phyloP scores from a whole-genome alignment of 495 filamentous ascomycete genomes.

The Penicillium coprophilum region DNA sequence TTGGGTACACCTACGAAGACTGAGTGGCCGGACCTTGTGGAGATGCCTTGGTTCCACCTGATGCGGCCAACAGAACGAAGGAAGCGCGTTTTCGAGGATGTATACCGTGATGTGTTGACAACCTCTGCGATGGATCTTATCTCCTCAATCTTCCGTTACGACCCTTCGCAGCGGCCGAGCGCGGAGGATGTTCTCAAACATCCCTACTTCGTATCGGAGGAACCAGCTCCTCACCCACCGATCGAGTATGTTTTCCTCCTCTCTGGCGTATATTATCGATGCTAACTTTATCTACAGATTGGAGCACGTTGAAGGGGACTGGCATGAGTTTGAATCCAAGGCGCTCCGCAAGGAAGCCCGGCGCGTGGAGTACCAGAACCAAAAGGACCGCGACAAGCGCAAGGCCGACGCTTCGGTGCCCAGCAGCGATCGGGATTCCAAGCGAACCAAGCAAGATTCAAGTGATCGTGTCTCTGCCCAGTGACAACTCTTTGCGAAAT shows the following conservation, averaged over 20 bases:
- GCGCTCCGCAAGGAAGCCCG: conserved; percentile 81
- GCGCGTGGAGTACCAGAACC: conserved; percentile 54
- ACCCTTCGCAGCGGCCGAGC: conserved; percentile 80
- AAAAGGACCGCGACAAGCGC: conserved; percentile 55
- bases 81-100: conserved; percentile 77
- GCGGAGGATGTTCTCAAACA: conserved; percentile 86
- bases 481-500: background rate
- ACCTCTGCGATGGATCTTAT: conserved; percentile 82
- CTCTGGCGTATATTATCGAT: conserved; percentile 10
- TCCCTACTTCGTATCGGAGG: conserved; percentile 82
- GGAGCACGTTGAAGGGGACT: conserved; percentile 84
- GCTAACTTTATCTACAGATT: conserved; percentile 54
- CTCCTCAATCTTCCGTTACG: conserved; percentile 77
- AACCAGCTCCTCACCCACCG: conserved; percentile 74
- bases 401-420: conserved; percentile 34
- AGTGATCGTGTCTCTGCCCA: conserved; percentile 8
- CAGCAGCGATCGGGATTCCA: conserved; percentile 41
- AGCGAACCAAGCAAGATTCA: conserved; percentile 33
- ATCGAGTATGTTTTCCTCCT: conserved; percentile 65
- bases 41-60: conserved; percentile 96
- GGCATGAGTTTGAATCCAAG: conserved; percentile 99
- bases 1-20: conserved; percentile 81
- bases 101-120: conserved; percentile 71
- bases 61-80: conserved; percentile 72
- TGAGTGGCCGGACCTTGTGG: conserved; percentile 83